Base-by-base conservation (phyloP, 2,329 filamentous ascomycete genomes). In the Xylogone sp. region DNA sequence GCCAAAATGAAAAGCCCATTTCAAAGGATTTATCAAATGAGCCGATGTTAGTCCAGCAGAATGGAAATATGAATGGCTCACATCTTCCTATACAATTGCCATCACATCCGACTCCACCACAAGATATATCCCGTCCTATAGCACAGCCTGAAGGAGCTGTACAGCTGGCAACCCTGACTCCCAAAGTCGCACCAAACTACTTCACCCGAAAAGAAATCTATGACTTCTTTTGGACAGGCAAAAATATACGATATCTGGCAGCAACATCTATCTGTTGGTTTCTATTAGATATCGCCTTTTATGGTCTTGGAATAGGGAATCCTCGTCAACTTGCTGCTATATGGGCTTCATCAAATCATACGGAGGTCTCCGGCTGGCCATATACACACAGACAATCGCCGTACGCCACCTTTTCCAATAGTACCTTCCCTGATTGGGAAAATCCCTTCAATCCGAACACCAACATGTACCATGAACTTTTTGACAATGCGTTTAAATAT, bases 261-360 rank as follows among this genome's bases (percentile, higher is more conserved):
- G 88, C 87, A 18, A 93, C 88, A 13, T 86, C 88, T 10, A 84
- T 85, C 24, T 92, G 88, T 2, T 93, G 88, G 88, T 92, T 91
- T 70, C 81, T 88, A 70, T 83, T 88, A 50, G 82, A 74, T 55
- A 68, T 74, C 45, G 81, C 80, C 34, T 84, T 82, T 65, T 87
- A 87, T 59, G 83, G 83, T 39, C 77, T 93, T 2, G 83, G 86
- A 21, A 74, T 93, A 29, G 92, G 91, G 64, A 90, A 86, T 64
- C 76, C 82, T 8, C 80, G 87, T 59, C 82, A 92, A 34, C 77
- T 92, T n/a, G 71, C 76, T 29, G 80, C 83, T 4, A 89, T 92
- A 57, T 88, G 88, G 42, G 91, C 87, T 5, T 75, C 76, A 46
- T 75, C 75, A 50, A 60, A 70, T 46, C 67, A 68, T 6, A 73